Evolutionary conservation across 352 stramenopile genomes (phyloP).

Genomic region (Globisporangium barbulae): DNA sequence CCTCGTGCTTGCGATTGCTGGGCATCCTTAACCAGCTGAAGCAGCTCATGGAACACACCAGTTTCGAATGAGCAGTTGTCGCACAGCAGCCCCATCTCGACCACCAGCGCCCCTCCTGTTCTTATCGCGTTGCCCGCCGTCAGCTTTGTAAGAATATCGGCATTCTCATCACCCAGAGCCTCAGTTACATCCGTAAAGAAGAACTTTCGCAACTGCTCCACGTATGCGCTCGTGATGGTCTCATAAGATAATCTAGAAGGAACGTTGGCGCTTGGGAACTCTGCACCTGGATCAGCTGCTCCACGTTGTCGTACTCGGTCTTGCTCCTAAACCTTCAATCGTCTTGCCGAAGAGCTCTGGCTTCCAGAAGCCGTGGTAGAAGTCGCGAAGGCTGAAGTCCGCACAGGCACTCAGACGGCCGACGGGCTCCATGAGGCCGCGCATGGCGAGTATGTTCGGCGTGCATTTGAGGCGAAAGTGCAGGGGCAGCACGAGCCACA

Average conservation of each 20-base stretch:
- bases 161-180: background rate
- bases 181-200: background rate
- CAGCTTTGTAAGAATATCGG: background rate
- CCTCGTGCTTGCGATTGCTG: background rate
- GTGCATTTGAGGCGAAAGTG: too few species aligned
- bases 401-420: background rate
- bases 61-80: background rate
- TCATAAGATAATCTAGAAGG: background rate
- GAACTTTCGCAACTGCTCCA: background rate
- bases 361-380: slow-evolving; percentile 3
- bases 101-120: background rate
- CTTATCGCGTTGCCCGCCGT: background rate
- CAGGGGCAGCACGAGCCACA: background rate
- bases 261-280: background rate
- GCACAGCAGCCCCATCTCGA: background rate
- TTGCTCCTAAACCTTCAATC: background rate
- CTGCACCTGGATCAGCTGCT: background rate
- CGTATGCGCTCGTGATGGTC: background rate
- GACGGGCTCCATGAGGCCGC: background rate
- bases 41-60: background rate
- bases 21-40: background rate
- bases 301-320: background rate
- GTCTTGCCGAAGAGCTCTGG: background rate
- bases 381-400: background rate
- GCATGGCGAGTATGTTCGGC: background rate